Conservation (phyloP, 768 basidiomycete genomes). For the Pulveroboletus sp. region DNA sequence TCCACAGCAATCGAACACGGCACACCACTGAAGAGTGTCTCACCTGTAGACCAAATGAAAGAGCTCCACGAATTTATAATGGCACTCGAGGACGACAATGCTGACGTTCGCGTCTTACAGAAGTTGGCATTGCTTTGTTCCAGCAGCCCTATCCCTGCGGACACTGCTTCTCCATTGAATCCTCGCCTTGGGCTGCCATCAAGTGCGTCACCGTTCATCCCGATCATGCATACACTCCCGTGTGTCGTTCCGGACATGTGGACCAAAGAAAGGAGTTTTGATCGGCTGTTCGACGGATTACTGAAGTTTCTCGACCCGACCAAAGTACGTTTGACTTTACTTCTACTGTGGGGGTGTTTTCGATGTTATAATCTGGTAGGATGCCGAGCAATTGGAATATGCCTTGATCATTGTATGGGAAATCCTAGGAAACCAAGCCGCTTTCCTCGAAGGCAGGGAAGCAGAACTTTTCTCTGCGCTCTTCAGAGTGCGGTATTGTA, state of each 20-base stretch:
- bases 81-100: constrained; percentile 49
- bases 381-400: constrained; percentile 63
- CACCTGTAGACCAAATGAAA: constrained; percentile 37
- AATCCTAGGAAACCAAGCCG: constrained; percentile 68
- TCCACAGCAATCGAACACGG: constrained; percentile 41
- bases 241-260: constrained; percentile 58
- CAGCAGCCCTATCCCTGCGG: constrained; percentile 45
- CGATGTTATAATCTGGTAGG: constrained; percentile 35
- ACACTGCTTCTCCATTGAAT: constrained; percentile 48
- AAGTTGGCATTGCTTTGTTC: constrained; percentile 61
- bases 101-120: constrained; percentile 53
- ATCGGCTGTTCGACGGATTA: constrained; percentile 62
- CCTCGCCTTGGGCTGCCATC: constrained; percentile 46
- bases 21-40: constrained; percentile 38
- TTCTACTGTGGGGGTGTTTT: not conserved
- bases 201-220: constrained; percentile 55
- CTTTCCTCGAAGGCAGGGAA: constrained; percentile 75
- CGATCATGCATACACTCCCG: constrained; percentile 34
- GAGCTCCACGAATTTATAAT: constrained; percentile 52
- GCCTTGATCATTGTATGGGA: constrained; percentile 83
- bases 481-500: constrained; percentile 68
- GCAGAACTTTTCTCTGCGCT: constrained; percentile 68
- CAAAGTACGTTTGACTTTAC: constrained; percentile 43
- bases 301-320: constrained; percentile 56
- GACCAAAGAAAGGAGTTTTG: constrained; percentile 67